These are phyloP conservation scores for Rubus idaeus DNA, from an alignment of 306 rosid genomes.

Conservation along the genomic window DNA sequence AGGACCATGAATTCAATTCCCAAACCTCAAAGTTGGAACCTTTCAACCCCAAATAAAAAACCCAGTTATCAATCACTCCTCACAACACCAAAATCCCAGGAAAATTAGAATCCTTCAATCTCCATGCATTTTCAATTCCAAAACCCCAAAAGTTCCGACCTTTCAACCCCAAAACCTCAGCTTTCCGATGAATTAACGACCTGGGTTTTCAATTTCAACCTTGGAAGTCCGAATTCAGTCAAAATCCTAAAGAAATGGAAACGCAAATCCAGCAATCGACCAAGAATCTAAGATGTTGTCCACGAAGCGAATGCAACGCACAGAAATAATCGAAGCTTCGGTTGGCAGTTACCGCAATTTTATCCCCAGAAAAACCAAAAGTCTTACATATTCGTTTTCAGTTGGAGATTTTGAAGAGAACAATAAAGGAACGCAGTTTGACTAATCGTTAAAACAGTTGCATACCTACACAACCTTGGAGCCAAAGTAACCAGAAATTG, in stretches of 20 bases:
- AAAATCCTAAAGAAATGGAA: slow-evolving; percentile 10
- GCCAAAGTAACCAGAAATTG: slow-evolving; percentile 41
- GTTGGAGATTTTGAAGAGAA: slow-evolving; percentile 21
- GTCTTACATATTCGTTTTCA: slow-evolving; percentile 13
- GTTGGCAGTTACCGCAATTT: slow-evolving; percentile 16
- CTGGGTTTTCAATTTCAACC: no score
- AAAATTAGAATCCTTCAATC: background rate
- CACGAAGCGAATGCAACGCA: no score
- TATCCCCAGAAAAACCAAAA: slow-evolving; percentile 3
- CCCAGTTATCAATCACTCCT: slow-evolving; percentile 22
- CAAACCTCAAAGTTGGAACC: background rate
- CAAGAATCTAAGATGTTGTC: background rate
- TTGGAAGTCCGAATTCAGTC: slow-evolving; percentile 4
- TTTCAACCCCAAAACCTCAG: slow-evolving; percentile 8
- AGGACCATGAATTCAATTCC: background rate
- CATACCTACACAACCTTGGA: slow-evolving; percentile 28
- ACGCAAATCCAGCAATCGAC: background rate
- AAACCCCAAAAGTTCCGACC: background rate
- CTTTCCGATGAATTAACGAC: no score
- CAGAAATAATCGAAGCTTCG: no score
- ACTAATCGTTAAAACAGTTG: slow-evolving; percentile 20
- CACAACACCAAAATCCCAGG: background rate
- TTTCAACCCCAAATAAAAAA: slow-evolving; percentile 27
- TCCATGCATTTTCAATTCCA: background rate
- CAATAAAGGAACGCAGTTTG: slow-evolving; percentile 12